Conservation (phyloP, 2,329 filamentous ascomycete genomes). For the Fusarium annulatum region DNA sequence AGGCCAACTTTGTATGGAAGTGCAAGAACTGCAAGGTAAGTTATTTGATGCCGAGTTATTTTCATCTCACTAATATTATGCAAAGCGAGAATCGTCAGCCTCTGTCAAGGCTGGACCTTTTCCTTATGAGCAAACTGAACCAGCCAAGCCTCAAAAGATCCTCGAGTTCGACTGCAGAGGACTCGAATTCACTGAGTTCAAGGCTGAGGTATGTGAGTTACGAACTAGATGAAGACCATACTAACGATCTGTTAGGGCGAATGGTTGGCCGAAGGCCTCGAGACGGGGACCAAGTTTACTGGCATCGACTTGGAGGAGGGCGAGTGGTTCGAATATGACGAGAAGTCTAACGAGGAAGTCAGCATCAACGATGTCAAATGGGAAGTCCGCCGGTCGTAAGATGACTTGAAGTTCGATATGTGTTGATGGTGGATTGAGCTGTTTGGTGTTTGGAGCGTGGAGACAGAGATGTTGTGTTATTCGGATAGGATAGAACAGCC, state of each 20-base stretch:
- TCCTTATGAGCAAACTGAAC: conserved; percentile 76
- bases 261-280: conserved; percentile 85
- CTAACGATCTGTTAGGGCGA: conserved; percentile 72
- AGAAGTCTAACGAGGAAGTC: conserved; percentile 91
- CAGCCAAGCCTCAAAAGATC: conserved; percentile 80
- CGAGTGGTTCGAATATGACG: conserved; percentile 98
- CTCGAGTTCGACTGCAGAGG: conserved; percentile 95
- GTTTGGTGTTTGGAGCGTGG: background rate
- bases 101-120: conserved; percentile 80
- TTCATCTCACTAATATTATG: background rate
- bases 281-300: conserved; percentile 84
- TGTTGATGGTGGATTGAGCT: background rate
- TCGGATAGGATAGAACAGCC: background rate
- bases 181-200: conserved; percentile 91
- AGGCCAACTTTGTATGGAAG: conserved; percentile 99
- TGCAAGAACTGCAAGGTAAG: conserved; percentile 96
- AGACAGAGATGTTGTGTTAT: background rate
- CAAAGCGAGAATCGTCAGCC: conserved; percentile 84
- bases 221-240: background rate
- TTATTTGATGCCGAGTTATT: background rate
- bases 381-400: conserved; percentile 80
- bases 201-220: conserved; percentile 74
- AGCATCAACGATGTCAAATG: conserved; percentile 91
- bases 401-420: background rate
- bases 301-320: conserved; percentile 86